A percentile compares a stretch with the other conserved stretches of the same genome.
Conservation (phyloP, 345 rosid genomes). For the Gossypium ekmanianum region DNA sequence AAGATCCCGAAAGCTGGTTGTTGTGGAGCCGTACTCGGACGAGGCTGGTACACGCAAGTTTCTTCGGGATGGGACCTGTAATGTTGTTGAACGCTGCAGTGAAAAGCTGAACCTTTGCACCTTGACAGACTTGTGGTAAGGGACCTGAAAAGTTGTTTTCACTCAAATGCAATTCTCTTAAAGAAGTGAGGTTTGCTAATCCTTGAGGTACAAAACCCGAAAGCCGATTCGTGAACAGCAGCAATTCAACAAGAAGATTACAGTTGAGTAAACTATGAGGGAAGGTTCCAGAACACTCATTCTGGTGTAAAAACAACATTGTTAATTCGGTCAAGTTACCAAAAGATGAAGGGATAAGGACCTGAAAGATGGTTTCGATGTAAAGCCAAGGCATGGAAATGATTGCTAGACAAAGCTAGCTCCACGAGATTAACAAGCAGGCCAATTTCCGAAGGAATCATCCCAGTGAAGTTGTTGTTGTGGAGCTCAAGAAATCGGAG, state of each 20-base stretch:
- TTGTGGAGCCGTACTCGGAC: constrained; percentile 20
- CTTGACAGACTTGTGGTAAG: constrained; percentile 22
- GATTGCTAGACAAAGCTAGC: background rate
- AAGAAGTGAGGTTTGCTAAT: constrained; percentile 17
- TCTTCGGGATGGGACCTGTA: constrained; percentile 22
- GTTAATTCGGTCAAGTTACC: constrained; percentile 14
- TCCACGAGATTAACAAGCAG: constrained; percentile 13
- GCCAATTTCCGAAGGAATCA: constrained; percentile 14
- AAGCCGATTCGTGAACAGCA: background rate
- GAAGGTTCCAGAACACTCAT: constrained; percentile 20
- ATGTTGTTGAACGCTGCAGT: constrained; percentile 25
- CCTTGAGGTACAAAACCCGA: constrained; percentile 8
- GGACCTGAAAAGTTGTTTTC: constrained; percentile 19
- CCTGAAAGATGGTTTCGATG: constrained; percentile 9
- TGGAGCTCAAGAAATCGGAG: constrained; percentile 1
- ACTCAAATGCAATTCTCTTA: constrained; percentile 8
- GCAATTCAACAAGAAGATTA: background rate
- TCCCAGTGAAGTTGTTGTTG: background rate
- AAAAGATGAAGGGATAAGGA: constrained; percentile 14
- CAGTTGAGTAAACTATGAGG: constrained; percentile 13
- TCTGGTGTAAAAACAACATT: constrained; percentile 15
- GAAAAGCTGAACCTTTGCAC: constrained; percentile 12
- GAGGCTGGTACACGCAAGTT: constrained; percentile 36
- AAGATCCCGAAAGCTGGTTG: constrained; percentile 28
- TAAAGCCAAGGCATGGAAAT: background rate